Evolutionary conservation across 768 basidiomycete genomes (phyloP), one percentile per base, ranked within the genome.

Genomic region (Leucocoprinus sp.): DNA sequence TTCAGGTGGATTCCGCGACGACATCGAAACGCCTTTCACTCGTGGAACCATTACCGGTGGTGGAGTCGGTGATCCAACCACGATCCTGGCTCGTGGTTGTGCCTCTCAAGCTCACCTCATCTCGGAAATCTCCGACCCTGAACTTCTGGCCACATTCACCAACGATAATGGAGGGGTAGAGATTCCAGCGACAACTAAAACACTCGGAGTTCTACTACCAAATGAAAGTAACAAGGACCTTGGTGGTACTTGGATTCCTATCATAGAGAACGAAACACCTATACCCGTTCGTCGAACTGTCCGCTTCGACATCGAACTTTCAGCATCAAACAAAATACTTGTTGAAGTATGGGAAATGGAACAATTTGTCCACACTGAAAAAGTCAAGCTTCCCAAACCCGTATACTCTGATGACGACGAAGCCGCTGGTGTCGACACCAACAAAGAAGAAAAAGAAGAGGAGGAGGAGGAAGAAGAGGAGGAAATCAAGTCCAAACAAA

Each of bases 311-410:
- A 76, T 80, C 19, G 70, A 68, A 17, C 60, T 83, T 1, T 53
- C 52, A 19, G 69, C 60, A 42, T 62, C 54, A 33, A 65, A 57
- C 43, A 74, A 69, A 55, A 65, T 86, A 34, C 79, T 74, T 9
- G 72, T 82, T 42, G 88, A 91, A 60, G 64, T 90, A 21, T 87
- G 84, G 84, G 86, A 91, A 58, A 78, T 80, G 14, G 72, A 72
- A 42, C 86, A 88, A 55, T 72, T 72, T 2, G 68, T 87, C 50
- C 74, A 76, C 46, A 58, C 82, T 15, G 83, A 84, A 53, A 79
- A 74, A 55, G 64, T 75, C 18, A 68, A 66, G 40, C 68, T 67
- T 2, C 66, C 70, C 4, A 71, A 71, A 50, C 50, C 63, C 6
- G 73, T 74, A 18, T 57, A 64, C 12, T 67, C 69, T 8, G 73